Conservation (phyloP, 192 early-diverging fungal genomes). For the Linnemannia elongata region DNA sequence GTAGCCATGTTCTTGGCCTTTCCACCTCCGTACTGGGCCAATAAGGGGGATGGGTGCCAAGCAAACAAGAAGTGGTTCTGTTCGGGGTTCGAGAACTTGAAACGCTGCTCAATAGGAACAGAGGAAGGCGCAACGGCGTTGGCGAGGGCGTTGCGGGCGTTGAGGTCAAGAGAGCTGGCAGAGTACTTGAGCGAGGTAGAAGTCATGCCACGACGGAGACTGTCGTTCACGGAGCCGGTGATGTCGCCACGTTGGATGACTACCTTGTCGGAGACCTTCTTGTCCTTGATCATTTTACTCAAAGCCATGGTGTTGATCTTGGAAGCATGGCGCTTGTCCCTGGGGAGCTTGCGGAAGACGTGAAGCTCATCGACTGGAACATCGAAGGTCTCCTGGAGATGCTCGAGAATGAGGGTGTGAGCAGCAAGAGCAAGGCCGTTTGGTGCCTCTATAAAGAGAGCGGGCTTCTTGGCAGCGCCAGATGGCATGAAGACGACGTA, state of each 20-base stretch:
- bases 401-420: constrained; percentile 39
- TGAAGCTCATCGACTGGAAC: constrained; percentile 54
- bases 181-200: constrained; percentile 38
- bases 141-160: constrained; percentile 23
- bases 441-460: constrained; percentile 47
- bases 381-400: constrained; percentile 53
- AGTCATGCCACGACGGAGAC: constrained; percentile 45
- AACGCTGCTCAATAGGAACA: constrained; percentile 11
- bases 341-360: constrained; percentile 53
- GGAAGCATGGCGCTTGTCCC: constrained; percentile 53
- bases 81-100: constrained; percentile 33
- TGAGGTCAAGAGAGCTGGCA: constrained; percentile 10
- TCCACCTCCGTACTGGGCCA: constrained; percentile 46
- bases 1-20: constrained; percentile 58
- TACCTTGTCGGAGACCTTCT: constrained; percentile 44
- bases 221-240: constrained; percentile 39
- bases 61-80: constrained; percentile 50
- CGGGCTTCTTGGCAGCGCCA: constrained; percentile 37
- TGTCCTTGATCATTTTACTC: constrained; percentile 47
- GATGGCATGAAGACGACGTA: constrained; percentile 56
- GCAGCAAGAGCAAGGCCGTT: constrained; percentile 43
- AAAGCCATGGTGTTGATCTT: constrained; percentile 58
- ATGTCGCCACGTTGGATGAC: constrained; percentile 43
- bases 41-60: constrained; percentile 25
- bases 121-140: constrained; percentile 11